phyloP scores from a whole-genome alignment of 2,329 filamentous ascomycete genomes.

The Tolypocladium ovalisporum region DNA sequence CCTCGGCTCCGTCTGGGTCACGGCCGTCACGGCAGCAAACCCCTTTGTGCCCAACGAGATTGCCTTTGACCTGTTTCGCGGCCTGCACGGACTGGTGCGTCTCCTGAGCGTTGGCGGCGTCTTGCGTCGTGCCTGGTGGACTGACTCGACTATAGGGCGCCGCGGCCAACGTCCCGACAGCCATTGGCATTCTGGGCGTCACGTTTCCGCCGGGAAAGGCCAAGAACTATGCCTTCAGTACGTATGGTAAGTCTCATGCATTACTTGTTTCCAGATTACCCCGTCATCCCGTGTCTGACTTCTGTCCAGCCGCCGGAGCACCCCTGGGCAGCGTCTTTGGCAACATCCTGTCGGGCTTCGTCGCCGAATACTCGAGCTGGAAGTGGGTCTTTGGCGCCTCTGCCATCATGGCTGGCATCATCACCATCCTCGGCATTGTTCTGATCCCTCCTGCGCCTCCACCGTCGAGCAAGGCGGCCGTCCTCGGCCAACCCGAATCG shows the following conservation, averaged over 20 bases:
- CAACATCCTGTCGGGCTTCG: conserved; percentile 52
- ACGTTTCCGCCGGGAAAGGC: conserved; percentile 57
- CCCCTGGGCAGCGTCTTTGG: conserved; percentile 55
- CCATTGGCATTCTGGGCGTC: conserved; percentile 57
- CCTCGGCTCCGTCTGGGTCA: conserved; percentile 51
- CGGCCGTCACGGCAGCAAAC: conserved; percentile 44
- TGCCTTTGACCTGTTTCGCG: conserved; percentile 55
- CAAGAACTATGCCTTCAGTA: conserved; percentile 60
- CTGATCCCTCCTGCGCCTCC: conserved; percentile 45
- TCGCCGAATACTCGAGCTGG: conserved; percentile 53
- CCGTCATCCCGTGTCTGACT: background rate
- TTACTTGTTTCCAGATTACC: background rate
- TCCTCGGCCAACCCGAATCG: conserved; percentile 19
- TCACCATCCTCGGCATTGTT: conserved; percentile 45
- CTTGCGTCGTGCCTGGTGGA: too few species aligned
- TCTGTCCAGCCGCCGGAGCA: conserved; percentile 42
- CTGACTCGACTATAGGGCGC: conserved; percentile 32
- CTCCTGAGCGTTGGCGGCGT: background rate
- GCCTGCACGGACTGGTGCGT: conserved; percentile 48
- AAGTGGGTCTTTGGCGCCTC: conserved; percentile 58
- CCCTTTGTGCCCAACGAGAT: conserved; percentile 58
- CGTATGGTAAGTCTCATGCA: conserved; percentile 34
- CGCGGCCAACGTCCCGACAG: conserved; percentile 60
- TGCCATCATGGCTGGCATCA: conserved; percentile 45
- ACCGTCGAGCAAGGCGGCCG: conserved; percentile 11